phyloP scores from a whole-genome alignment of 768 basidiomycete species.

The Hydnomerulius pinastri region DNA sequence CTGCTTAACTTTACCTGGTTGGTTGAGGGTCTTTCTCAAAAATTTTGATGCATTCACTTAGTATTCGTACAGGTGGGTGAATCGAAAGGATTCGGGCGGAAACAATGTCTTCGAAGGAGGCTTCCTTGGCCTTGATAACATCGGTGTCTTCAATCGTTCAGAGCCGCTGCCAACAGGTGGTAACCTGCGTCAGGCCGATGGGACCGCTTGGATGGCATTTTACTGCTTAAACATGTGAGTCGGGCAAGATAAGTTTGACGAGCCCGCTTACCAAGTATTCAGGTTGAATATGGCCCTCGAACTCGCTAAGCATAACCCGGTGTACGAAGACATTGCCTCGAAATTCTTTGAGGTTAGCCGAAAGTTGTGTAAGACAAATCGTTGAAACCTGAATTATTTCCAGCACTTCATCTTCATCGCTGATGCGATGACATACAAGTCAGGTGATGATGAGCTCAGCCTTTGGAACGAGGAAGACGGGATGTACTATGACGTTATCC shows the following conservation, averaged over 20 bases:
- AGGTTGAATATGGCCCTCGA: slow-evolving; percentile 98
- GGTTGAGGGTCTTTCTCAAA: slow-evolving; percentile 12
- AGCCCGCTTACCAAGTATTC: slow-evolving; percentile 5
- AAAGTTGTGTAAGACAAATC: background rate
- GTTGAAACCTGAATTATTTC: slow-evolving; percentile 14
- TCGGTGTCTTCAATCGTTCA: slow-evolving; percentile 96
- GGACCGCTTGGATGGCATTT: slow-evolving; percentile 99
- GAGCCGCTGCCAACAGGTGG: slow-evolving; percentile 97
- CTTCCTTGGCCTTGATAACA: slow-evolving; percentile 97
- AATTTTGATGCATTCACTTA: background rate
- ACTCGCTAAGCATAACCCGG: slow-evolving; percentile 94
- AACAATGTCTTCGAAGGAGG: slow-evolving; percentile 98
- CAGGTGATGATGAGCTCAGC: slow-evolving; percentile 74
- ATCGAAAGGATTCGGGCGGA: slow-evolving; percentile 93
- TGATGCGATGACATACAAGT: slow-evolving; percentile 95
- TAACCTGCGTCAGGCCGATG: slow-evolving; percentile 92
- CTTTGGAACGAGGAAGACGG: slow-evolving; percentile 98
- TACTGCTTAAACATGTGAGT: slow-evolving; percentile 93
- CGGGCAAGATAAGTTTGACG: background rate
- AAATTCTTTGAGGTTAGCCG: slow-evolving; percentile 85
- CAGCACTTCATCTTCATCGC: slow-evolving; percentile 98
- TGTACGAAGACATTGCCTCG: slow-evolving; percentile 98
- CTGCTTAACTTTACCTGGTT: slow-evolving; percentile 97
- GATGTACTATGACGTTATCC: slow-evolving; percentile 98
- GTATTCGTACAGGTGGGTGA: slow-evolving; percentile 78